Evolutionary conservation across 2,329 filamentous ascomycete genomes (phyloP).

Genomic region (Cladosporium oxysporum): DNA sequence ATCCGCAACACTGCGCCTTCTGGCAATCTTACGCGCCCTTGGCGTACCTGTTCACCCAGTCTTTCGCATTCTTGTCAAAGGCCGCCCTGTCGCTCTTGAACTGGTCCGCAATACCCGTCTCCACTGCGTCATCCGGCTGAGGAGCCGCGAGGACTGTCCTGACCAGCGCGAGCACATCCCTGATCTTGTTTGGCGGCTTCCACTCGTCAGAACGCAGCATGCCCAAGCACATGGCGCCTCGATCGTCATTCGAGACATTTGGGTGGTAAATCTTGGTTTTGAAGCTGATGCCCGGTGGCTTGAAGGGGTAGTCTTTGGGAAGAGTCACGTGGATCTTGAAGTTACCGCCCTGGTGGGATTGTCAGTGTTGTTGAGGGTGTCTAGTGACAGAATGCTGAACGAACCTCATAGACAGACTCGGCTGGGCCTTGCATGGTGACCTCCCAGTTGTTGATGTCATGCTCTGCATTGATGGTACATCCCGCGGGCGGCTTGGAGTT

Average conservation of each 20-base stretch:
- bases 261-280: slow-evolving; percentile 92
- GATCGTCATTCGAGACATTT: slow-evolving; percentile 85
- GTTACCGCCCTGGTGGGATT: slow-evolving; percentile 59
- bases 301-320: slow-evolving; percentile 85
- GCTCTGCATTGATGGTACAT: slow-evolving; percentile 61
- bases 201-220: slow-evolving; percentile 84
- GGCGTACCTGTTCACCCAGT: slow-evolving; percentile 76
- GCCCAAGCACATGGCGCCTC: slow-evolving; percentile 81
- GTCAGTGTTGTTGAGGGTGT: slow-evolving; percentile 12
- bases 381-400: slow-evolving; percentile 28
- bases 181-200: slow-evolving; percentile 83
- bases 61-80: slow-evolving; percentile 73
- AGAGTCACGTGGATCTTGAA: slow-evolving; percentile 75
- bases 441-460: slow-evolving; percentile 69
- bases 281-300: slow-evolving; percentile 78
- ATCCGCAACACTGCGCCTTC: neutral
- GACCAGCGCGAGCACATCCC: slow-evolving; percentile 74
- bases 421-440: slow-evolving; percentile 66
- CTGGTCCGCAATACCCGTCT: slow-evolving; percentile 82
- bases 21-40: slow-evolving; percentile 30
- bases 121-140: slow-evolving; percentile 85
- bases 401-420: slow-evolving; percentile 65
- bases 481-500: slow-evolving; percentile 57
- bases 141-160: slow-evolving; percentile 75
- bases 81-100: slow-evolving; percentile 66